Percentiles rank a stretch among this genome's conserved stretches.
Evolutionary conservation across 2,329 filamentous ascomycete species (phyloP).

Genomic region (Plenodomus biglobosus): DNA sequence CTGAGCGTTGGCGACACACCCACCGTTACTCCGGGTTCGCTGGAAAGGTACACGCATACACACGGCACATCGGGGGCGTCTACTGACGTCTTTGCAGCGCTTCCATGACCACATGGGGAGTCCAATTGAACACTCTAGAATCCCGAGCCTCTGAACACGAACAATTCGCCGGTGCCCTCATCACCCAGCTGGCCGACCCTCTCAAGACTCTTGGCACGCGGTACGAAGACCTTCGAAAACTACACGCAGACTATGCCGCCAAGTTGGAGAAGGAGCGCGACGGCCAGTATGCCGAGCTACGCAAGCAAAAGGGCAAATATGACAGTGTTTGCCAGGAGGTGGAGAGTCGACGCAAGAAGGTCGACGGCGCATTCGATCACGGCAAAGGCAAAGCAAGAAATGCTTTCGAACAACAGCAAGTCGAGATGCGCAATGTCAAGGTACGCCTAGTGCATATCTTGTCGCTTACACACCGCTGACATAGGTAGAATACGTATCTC

Average conservation of each 20-base stretch:
- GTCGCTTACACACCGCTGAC: conserved; percentile 23
- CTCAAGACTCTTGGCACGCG: conserved; percentile 71
- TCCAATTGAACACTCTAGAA: conserved; percentile 88
- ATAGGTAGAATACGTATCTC: conserved; percentile 78
- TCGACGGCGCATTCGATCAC: conserved; percentile 85
- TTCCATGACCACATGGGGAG: conserved; percentile 95
- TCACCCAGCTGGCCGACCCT: conserved; percentile 81
- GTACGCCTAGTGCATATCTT: conserved; percentile 17
- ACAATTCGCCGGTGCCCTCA: conserved; percentile 74
- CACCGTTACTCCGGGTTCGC: conserved; percentile 87
- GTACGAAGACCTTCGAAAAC: conserved; percentile 91
- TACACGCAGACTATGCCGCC: conserved; percentile 82
- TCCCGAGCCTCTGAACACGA: conserved; percentile 87
- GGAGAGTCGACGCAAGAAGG: conserved; percentile 91
- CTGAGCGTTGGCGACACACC: conserved; percentile 94
- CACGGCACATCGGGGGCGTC: neutral
- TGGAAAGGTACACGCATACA: conserved; percentile 69
- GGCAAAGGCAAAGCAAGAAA: conserved; percentile 85
- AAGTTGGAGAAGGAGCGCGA: conserved; percentile 92
- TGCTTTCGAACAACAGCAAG: conserved; percentile 86
- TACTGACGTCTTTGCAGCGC: conserved; percentile 58
- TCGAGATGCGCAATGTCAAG: conserved; percentile 96
- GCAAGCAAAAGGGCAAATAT: conserved; percentile 91
- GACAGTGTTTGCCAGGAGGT: conserved; percentile 92
- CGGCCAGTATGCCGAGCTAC: conserved; percentile 76